These are phyloP conservation scores for Seiridium unicorne DNA, from an alignment of 2,329 filamentous ascomycete genomes.

Conservation along the genomic window DNA sequence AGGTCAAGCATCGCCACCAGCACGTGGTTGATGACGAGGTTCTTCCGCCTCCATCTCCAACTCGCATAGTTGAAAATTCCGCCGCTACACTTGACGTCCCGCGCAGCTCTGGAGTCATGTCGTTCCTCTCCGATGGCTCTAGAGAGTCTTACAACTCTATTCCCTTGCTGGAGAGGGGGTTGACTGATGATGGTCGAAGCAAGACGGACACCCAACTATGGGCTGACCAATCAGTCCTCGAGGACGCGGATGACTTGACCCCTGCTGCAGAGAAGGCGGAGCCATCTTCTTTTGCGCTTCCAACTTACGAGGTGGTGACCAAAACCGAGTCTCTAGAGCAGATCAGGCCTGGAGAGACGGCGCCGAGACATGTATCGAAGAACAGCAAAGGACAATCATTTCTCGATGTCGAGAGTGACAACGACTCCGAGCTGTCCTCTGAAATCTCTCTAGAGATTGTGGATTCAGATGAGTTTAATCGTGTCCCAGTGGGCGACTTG, in stretches of 20 bases:
- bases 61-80: slow-evolving; percentile 3
- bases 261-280: slow-evolving; percentile 4
- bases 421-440: slow-evolving; percentile 60
- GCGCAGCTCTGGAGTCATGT: slow-evolving; percentile 36
- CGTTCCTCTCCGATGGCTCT: slow-evolving; percentile 60
- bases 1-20: slow-evolving; percentile 43
- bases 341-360: slow-evolving; percentile 34
- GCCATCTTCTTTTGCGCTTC: slow-evolving; percentile 12
- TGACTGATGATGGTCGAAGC: slow-evolving; percentile 49
- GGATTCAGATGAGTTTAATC: slow-evolving; percentile 29
- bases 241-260: slow-evolving; percentile 35
- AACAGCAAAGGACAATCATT: slow-evolving; percentile 21
- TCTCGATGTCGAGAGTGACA: slow-evolving; percentile 38
- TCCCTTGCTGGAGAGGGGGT: slow-evolving; percentile 70
- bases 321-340: slow-evolving; percentile 52
- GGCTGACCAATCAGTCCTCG: slow-evolving; percentile 54
- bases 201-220: slow-evolving; percentile 43
- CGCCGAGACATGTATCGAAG: not conserved
- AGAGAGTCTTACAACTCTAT: slow-evolving; percentile 74
- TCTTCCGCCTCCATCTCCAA: slow-evolving; percentile 18
- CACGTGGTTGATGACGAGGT: slow-evolving; percentile 42
- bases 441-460: slow-evolving; percentile 56
- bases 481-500: not conserved
- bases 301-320: slow-evolving; percentile 49
- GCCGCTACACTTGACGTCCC: slow-evolving; percentile 17